Percentiles rank a stretch among this genome's conserved stretches.
phyloP scores from a whole-genome alignment of 2,329 filamentous ascomycete genomes.

The Nakataea oryzae region DNA sequence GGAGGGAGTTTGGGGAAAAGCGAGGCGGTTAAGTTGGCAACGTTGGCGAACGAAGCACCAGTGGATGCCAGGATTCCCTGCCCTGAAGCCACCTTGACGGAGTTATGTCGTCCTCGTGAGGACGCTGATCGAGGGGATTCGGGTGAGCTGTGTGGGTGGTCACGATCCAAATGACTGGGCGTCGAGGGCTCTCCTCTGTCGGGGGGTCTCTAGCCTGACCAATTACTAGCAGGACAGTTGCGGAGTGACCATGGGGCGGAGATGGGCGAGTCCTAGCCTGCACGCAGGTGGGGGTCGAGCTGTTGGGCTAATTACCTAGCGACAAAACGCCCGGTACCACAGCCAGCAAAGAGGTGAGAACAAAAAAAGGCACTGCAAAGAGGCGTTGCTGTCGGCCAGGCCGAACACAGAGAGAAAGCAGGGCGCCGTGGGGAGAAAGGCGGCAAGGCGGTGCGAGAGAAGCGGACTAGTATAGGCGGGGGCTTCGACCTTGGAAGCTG shows the following conservation, averaged over 20 bases:
- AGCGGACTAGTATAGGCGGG: background rate
- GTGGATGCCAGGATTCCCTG: slow-evolving; percentile 47
- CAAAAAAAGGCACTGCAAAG: background rate
- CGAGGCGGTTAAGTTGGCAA: slow-evolving; percentile 43
- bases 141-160: background rate
- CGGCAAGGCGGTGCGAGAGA: background rate
- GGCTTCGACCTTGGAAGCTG: background rate
- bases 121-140: slow-evolving; percentile 15
- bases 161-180: background rate
- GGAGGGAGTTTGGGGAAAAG: slow-evolving; percentile 26
- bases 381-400: background rate
- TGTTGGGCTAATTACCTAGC: background rate
- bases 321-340: background rate
- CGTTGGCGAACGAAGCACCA: slow-evolving; percentile 39
- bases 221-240: background rate
- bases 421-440: background rate
- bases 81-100: slow-evolving; percentile 53
- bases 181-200: background rate
- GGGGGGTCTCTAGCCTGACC: background rate
- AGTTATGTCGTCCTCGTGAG: slow-evolving; percentile 26
- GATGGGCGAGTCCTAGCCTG: background rate
- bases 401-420: background rate
- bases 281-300: background rate
- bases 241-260: background rate
- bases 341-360: background rate